Percentiles rank a stretch among this genome's conserved stretches.
phyloP scores from a whole-genome alignment of 768 basidiomycete genomes.

The Mycena floridula region DNA sequence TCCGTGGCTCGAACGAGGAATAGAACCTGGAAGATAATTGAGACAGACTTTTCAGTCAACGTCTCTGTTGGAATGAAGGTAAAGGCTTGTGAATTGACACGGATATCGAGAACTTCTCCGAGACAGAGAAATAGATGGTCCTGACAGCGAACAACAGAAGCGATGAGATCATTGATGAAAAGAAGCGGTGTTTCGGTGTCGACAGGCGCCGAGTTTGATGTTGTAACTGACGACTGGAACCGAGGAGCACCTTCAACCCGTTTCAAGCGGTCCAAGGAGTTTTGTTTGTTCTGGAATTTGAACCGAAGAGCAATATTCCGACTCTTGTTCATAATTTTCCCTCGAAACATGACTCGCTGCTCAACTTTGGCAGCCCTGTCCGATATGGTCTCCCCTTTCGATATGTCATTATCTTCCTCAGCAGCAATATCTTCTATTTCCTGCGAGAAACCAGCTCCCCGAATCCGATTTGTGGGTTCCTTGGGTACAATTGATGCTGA shows the following conservation, averaged over 20 bases:
- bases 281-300: constrained; percentile 9
- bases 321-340: constrained; percentile 7
- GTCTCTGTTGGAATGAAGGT: constrained; percentile 11
- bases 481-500: not conserved
- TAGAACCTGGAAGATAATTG: constrained; percentile 17
- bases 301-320: constrained; percentile 5
- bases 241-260: constrained; percentile 11
- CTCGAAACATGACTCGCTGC: no score
- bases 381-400: not conserved
- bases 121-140: constrained; percentile 20
- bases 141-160: constrained; percentile 16
- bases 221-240: not conserved
- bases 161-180: constrained; percentile 18
- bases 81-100: constrained; percentile 12
- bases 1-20: constrained; percentile 13
- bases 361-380: no score
- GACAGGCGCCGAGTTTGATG: not conserved
- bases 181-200: constrained; percentile 3
- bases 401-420: no score
- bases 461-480: not conserved
- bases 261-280: constrained; percentile 13
- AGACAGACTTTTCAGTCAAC: constrained; percentile 13
- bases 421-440: not conserved
- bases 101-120: constrained; percentile 19
- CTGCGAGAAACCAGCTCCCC: not conserved